A percentile compares a stretch with the other conserved stretches of the same genome.
Evolutionary conservation across 257 asterid genomes (phyloP).

Genomic region (Fraxinus excelsior): DNA sequence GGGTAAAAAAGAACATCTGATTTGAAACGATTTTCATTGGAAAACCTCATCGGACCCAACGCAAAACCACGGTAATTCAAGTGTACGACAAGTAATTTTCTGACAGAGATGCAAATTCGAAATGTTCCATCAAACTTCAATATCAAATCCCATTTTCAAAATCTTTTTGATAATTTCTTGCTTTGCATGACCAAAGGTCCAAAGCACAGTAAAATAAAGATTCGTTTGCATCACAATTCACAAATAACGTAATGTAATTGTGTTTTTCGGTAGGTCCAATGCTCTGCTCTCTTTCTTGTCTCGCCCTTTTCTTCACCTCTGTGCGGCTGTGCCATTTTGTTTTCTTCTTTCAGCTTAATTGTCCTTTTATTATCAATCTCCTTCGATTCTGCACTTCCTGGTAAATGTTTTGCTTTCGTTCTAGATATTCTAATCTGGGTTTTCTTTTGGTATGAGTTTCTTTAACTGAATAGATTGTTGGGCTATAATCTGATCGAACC

Average conservation of each 20-base stretch:
- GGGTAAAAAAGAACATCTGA: too few species aligned
- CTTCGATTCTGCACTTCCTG: conserved; percentile 16
- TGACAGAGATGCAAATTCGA: conserved; percentile 18
- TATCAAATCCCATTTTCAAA: conserved; percentile 31
- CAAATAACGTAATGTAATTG: conserved; percentile 17
- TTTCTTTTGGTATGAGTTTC: conserved; percentile 8
- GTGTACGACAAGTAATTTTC: neutral
- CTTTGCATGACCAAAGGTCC: neutral
- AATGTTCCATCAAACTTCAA: conserved; percentile 37
- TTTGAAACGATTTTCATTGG: neutral
- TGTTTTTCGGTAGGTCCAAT: conserved; percentile 28
- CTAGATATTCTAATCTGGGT: neutral
- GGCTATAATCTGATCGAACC: neutral
- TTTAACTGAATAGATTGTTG: neutral
- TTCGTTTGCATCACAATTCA: neutral
- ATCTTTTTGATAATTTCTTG: conserved; percentile 2
- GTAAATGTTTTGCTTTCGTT: neutral
- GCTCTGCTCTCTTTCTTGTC: conserved; percentile 36
- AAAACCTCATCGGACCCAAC: neutral
- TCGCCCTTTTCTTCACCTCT: conserved; percentile 24
- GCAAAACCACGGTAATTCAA: neutral
- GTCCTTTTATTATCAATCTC: conserved; percentile 19
- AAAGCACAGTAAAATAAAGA: conserved; percentile 3
- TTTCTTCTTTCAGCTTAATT: conserved; percentile 15
- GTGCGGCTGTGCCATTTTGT: conserved; percentile 13